Percentiles rank a stretch among this genome's conserved stretches.
Evolutionary conservation across 805 yeast genomes (phyloP).

Genomic region (Hanseniaspora lachancei): DNA sequence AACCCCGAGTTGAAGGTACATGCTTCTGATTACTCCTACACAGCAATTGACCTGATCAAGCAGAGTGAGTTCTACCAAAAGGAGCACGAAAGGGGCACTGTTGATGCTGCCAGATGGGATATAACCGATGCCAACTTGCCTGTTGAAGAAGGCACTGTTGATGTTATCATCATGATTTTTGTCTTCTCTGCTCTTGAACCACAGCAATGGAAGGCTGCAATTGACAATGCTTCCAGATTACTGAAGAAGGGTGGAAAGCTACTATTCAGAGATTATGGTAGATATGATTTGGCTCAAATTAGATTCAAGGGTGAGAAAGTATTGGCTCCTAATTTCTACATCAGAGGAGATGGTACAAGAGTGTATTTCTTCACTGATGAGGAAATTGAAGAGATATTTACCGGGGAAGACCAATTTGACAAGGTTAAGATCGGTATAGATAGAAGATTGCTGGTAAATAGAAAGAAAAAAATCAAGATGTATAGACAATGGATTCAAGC

Average conservation of each 20-base stretch:
- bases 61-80: constrained; percentile 8
- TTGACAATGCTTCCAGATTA: constrained; percentile 51
- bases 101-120: constrained; percentile 91
- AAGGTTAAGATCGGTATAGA: constrained; percentile 77
- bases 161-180: constrained; percentile 87
- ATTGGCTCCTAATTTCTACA: constrained; percentile 84
- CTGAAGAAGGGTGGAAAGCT: constrained; percentile 90
- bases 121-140: constrained; percentile 67
- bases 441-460: constrained; percentile 75
- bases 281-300: constrained; percentile 91
- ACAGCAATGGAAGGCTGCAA: constrained; percentile 75
- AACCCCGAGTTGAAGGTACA: constrained; percentile 60
- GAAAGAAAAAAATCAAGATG: constrained; percentile 89
- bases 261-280: constrained; percentile 84
- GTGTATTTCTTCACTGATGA: constrained; percentile 96
- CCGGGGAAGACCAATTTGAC: constrained; percentile 37
- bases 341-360: constrained; percentile 95
- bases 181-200: constrained; percentile 89
- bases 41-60: constrained; percentile 78
- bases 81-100: constrained; percentile 23
- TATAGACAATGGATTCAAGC: constrained; percentile 95
- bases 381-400: constrained; percentile 65
- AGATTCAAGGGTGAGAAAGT: constrained; percentile 80
- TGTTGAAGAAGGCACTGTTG: constrained; percentile 72
- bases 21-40: constrained; percentile 82